Evolutionary conservation across 352 stramenopile genomes (phyloP), one percentile per base, ranked within the genome.

Genomic region (Plasmopara halstedii): DNA sequence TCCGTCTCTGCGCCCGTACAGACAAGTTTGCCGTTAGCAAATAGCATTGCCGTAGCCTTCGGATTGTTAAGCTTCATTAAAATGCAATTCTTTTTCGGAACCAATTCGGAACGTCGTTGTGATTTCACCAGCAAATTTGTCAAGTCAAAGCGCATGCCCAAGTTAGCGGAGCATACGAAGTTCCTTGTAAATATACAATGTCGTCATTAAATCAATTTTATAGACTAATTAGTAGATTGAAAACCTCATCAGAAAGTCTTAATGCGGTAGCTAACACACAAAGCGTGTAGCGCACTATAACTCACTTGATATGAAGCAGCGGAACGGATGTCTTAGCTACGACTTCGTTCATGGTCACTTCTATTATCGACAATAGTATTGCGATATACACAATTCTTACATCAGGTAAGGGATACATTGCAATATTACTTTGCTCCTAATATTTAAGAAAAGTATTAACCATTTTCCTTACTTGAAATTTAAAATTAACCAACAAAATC

Each of bases 31-130:
- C 81, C 81, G 36, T 87, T 88, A 23, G 75, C 66, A 41, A 89
- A 92, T 26, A 92, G 72, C 78, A 92, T 89, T 31, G 81, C 81
- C 2, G 77, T 90, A 17, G 77, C 65, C 29, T 69, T 71, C n/a
- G 77, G 80, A 23, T 64, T 52, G 31, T 70, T 35, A 29, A 92
- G 56, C 58, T 92, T 92, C 70, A 92, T 85, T 9, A 92, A 49
- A 14, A 92, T 67, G 44, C 81, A 92, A 61, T 92, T 92, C 46
- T 88, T 88, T 67, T 89, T 92, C 18, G 80, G 74, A 21, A 87
- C 74, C 23, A 89, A 64, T 63, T 92, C 81, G 6, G 78, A 77
- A 18, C 59, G 62, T 43, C 74, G 72, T 37, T 86, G 73, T 13
- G 81, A 88, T 60, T 90, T 92, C 50, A 71, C 54, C 47, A 88